Percentiles rank a stretch among this genome's conserved stretches.
phyloP scores from a whole-genome alignment of 2,329 filamentous ascomycete genomes.

The Hawksworthiomyces lignivorus region DNA sequence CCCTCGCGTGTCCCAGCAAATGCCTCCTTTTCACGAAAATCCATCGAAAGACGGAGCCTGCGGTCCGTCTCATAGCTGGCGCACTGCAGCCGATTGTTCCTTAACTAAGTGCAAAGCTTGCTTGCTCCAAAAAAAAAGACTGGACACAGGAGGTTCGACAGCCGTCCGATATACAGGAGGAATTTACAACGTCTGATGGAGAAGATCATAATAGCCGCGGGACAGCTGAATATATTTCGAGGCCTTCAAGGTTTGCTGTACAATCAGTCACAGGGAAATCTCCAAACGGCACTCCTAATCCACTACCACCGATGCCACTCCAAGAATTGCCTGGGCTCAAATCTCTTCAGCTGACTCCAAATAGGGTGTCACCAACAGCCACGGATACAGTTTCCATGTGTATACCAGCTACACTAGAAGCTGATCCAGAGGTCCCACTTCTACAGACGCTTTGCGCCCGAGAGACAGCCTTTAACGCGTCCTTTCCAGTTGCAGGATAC shows the following conservation, averaged over 20 bases:
- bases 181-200: constrained; percentile 42
- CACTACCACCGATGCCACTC: too few species aligned
- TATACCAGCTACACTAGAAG: too few species aligned
- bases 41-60: constrained; percentile 41
- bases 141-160: constrained; percentile 56
- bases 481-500: too few species aligned
- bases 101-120: constrained; percentile 74
- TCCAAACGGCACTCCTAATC: too few species aligned
- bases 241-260: too few species aligned
- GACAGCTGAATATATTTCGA: constrained; percentile 18
- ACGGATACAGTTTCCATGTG: neutral
- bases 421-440: too few species aligned
- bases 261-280: too few species aligned
- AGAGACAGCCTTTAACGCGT: too few species aligned
- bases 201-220: constrained; percentile 40
- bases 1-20: constrained; percentile 30
- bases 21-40: constrained; percentile 31
- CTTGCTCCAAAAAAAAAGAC: constrained; percentile 58
- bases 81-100: constrained; percentile 40
- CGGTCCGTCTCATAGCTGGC: constrained; percentile 23
- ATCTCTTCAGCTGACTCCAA: neutral
- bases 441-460: too few species aligned
- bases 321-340: neutral
- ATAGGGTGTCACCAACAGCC: neutral
- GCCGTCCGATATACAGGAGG: constrained; percentile 35